Evolutionary conservation across 352 stramenopile genomes (phyloP).

Genomic region (Globisporangium recalcitrans): DNA sequence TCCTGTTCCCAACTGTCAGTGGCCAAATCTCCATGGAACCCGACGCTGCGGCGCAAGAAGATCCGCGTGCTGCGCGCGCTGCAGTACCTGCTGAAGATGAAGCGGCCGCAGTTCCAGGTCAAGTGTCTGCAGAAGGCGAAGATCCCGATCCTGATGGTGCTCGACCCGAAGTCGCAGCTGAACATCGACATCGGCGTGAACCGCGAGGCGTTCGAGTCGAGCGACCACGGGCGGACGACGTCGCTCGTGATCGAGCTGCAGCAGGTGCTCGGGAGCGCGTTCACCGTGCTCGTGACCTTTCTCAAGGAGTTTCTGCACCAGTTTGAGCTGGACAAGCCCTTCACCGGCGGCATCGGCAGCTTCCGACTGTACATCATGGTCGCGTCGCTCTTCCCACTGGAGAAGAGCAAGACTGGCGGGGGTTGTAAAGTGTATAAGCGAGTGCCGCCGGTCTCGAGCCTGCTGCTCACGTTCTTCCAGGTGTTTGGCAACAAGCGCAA

Average conservation of each 20-base stretch:
- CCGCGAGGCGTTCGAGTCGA: conserved; percentile 44
- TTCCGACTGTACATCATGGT: conserved; percentile 83
- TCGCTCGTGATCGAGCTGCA: conserved; percentile 49
- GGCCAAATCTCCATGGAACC: conserved; percentile 74
- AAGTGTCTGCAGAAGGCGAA: conserved; percentile 70
- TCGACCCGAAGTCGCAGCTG: conserved; percentile 44
- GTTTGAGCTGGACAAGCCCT: conserved; percentile 75
- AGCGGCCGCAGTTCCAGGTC: conserved; percentile 50
- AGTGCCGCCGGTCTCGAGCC: conserved; percentile 16
- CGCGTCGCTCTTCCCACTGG: conserved; percentile 47
- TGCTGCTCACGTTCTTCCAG: conserved; percentile 57
- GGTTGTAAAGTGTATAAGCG: conserved; percentile 3
- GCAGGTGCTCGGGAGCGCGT: conserved; percentile 32
- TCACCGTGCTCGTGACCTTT: conserved; percentile 52
- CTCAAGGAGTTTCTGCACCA: conserved; percentile 79
- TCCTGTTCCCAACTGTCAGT: background rate
- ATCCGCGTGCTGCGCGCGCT: conserved; percentile 47
- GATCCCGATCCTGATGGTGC: conserved; percentile 70
- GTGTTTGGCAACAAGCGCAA: conserved; percentile 60
- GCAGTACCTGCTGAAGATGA: conserved; percentile 40
- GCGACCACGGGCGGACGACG: conserved; percentile 62
- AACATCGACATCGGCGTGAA: conserved; percentile 66
- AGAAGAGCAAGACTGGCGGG: conserved; percentile 9
- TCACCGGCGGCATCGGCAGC: conserved; percentile 69
- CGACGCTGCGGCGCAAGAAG: conserved; percentile 51